Base-by-base conservation (phyloP, 371 early-diverging fungal species). In the Mortierella sp. region DNA sequence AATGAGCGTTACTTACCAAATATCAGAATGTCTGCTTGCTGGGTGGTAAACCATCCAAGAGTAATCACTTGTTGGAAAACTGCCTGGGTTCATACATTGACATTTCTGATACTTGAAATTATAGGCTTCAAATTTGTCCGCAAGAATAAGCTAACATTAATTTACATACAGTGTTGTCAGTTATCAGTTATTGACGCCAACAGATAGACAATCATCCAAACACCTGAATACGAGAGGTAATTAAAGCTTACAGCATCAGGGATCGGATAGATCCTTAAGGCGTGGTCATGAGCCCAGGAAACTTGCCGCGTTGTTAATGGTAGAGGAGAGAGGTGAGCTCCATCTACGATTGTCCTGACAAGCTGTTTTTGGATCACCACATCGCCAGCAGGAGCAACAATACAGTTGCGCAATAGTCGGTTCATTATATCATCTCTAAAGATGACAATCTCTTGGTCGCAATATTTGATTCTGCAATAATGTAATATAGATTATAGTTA, bases 361-460 rank as follows among this genome's bases (percentile, higher is more conserved):
- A 96, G 86, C 90, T 95, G 81, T 23, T 53, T 66, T 42, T 70
- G 68, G 19, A 63, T 69, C 59, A 77, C 61, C 12, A 71, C 70
- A 49, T 72, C 74, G 15, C 75, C 67, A 34, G 61, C 49, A 4
- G 93, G 90, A 10, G 88, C 85, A 0, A 96, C 55, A 22, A 96
- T 86, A 57, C 89, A 84, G 75, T 96, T 95, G 63, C 96, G 88
- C 66, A 92, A 88, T 68, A 96, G 75, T 66, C 90, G 87, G 56
- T 87, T 91, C 64, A 93, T 73, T 56, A 95, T 71, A 76, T 97
- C 96, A 65, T 96, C 95, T 37, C 97, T 89, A 71, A 91, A 95
- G 22, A 97, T 84, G 4, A 96, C 92, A 42, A 96, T 93, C 71
- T 97, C 95, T 67, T 94, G 93, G 12, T 93, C 92, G 71, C 92